phyloP scores from a whole-genome alignment of 306 rosid genomes.

The Prunus persica region Prunus_persica_NCBIv2 NC_034014.1:8277001-8277500 shows the following conservation, averaged over 20 bases:
- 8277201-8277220: background rate
- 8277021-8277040: background rate
- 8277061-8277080: background rate
- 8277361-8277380: background rate
- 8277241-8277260: background rate
- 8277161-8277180: background rate
- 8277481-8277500: background rate
- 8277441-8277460: background rate
- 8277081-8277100: background rate
- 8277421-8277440: too few relatives aligned
- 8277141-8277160: background rate
- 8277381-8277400: background rate
- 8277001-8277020: too few relatives aligned
- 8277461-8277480: background rate
- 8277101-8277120: background rate
- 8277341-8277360: too few relatives aligned
- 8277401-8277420: too few relatives aligned
- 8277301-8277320: background rate
- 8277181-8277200: background rate
- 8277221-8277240: slow-evolving; percentile 8
- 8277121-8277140: background rate
- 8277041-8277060: background rate
- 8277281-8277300: background rate
- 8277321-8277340: background rate
- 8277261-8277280: background rate